Evolutionary conservation across 352 stramenopile species (phyloP).

Genomic region (Thalassiosira exigua): DNA sequence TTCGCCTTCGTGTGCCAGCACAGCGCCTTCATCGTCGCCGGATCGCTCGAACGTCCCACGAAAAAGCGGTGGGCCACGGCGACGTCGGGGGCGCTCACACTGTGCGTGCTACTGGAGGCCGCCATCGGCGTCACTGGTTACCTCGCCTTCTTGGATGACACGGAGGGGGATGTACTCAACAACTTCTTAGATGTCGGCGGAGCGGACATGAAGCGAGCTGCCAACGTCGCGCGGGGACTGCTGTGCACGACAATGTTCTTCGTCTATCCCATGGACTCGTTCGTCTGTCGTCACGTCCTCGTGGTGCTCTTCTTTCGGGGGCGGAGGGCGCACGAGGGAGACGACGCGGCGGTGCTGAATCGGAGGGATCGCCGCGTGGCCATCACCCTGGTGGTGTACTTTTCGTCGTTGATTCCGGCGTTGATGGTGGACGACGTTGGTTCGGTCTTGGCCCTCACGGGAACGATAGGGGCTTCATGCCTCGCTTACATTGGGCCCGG

Average conservation of each 20-base stretch:
- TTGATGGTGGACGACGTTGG: slow-evolving; percentile 78
- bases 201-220: slow-evolving; percentile 40
- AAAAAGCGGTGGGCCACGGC: slow-evolving; percentile 62
- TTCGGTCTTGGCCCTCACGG: slow-evolving; percentile 76
- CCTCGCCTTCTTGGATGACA: slow-evolving; percentile 74
- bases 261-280: slow-evolving; percentile 75
- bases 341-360: slow-evolving; percentile 77
- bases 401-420: slow-evolving; percentile 68
- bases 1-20: slow-evolving; percentile 84
- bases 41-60: slow-evolving; percentile 68
- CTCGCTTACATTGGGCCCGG: slow-evolving; percentile 77
- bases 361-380: slow-evolving; percentile 38
- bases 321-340: slow-evolving; percentile 63
- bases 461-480: slow-evolving; percentile 67
- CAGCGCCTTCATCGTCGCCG: slow-evolving; percentile 80
- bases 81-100: slow-evolving; percentile 54
- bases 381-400: slow-evolving; percentile 56
- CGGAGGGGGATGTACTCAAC: slow-evolving; percentile 78
- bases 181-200: slow-evolving; percentile 69
- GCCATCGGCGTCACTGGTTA: slow-evolving; percentile 74
- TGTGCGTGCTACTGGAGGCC: slow-evolving; percentile 55
- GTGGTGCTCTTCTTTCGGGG: slow-evolving; percentile 65
- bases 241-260: slow-evolving; percentile 77
- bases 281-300: slow-evolving; percentile 64
- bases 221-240: slow-evolving; percentile 57